These are phyloP conservation scores for Irpex sp. DNA, from an alignment of 1,284 basidiomycete species.

Conservation along the genomic window DNA sequence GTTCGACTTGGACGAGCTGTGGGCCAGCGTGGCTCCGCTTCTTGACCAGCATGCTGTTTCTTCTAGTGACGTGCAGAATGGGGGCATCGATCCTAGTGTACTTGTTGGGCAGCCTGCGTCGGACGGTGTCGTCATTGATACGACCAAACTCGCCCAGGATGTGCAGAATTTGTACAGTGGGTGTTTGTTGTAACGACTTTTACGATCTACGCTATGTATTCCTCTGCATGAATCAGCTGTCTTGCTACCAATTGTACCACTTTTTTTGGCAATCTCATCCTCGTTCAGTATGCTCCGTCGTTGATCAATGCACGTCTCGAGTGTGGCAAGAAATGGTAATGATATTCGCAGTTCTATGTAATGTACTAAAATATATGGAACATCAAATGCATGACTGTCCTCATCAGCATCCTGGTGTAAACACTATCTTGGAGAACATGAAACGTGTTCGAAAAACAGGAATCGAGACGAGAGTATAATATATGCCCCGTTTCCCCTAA, in stretches of 20 bases:
- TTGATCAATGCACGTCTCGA: too few relatives aligned
- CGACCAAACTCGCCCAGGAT: slow-evolving; percentile 18
- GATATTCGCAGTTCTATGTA: not conserved
- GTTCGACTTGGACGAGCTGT: slow-evolving; percentile 24
- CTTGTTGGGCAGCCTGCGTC: not conserved
- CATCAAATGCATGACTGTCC: slow-evolving; percentile 1
- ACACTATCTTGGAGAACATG: not conserved
- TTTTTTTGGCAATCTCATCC: too few relatives aligned
- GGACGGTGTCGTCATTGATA: slow-evolving; percentile 1
- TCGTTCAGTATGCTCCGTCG: too few relatives aligned
- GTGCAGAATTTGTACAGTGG: slow-evolving; percentile 19
- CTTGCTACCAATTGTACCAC: too few relatives aligned
- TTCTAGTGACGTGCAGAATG: not conserved
- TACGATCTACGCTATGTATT: not conserved
- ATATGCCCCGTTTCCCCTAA: slow-evolving; percentile 80
- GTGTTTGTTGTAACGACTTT: slow-evolving; percentile 13
- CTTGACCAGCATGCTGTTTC: slow-evolving; percentile 14
- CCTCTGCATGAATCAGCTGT: not conserved
- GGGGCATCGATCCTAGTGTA: not conserved
- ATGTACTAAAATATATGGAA: not conserved
- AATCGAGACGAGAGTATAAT: slow-evolving; percentile 31
- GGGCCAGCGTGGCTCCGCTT: slow-evolving; percentile 23
- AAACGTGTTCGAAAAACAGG: not conserved
- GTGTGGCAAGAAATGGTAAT: too few relatives aligned
- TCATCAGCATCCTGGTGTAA: not conserved